phyloP scores from a whole-genome alignment of 2,329 filamentous ascomycete species.

The Mariannaea elegans region DNA sequence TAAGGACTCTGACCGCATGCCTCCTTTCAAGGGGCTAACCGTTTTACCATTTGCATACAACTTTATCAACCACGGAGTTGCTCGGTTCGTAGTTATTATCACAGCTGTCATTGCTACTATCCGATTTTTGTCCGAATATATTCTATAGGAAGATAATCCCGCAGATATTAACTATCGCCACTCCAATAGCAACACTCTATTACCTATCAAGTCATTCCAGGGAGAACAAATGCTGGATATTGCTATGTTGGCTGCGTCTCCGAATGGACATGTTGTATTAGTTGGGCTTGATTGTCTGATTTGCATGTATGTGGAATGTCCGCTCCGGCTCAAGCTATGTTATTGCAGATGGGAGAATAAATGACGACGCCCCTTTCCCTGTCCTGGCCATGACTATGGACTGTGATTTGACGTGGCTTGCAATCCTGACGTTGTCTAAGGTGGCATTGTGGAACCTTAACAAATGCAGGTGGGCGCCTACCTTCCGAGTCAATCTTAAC shows the following conservation, averaged over 20 bases:
- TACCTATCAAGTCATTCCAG: conserved; percentile 69
- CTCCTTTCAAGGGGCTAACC: conserved; percentile 51
- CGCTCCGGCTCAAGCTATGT: conserved; percentile 55
- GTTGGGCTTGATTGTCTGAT: conserved; percentile 76
- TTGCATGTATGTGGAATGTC: conserved; percentile 71
- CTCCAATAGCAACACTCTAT: conserved; percentile 54
- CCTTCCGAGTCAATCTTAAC: conserved; percentile 57
- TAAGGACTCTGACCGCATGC: conserved; percentile 72
- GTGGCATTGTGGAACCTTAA: conserved; percentile 72
- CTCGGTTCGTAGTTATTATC: conserved; percentile 69
- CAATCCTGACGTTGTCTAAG: conserved; percentile 67
- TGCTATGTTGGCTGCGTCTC: conserved; percentile 68
- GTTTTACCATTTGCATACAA: conserved; percentile 63
- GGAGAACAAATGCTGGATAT: conserved; percentile 76
- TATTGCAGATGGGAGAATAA: conserved; percentile 51
- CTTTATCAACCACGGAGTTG: conserved; percentile 68
- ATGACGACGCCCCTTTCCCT: conserved; percentile 61
- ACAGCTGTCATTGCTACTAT: conserved; percentile 71
- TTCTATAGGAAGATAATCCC: conserved; percentile 72
- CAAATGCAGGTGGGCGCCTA: conserved; percentile 64
- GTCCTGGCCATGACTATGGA: conserved; percentile 72
- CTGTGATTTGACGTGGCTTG: conserved; percentile 70
- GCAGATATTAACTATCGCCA: conserved; percentile 57
- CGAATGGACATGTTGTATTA: conserved; percentile 72
- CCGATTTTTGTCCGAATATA: conserved; percentile 75